phyloP scores from a whole-genome alignment of 306 rosid species.

The Rosa rugosa region DNA sequence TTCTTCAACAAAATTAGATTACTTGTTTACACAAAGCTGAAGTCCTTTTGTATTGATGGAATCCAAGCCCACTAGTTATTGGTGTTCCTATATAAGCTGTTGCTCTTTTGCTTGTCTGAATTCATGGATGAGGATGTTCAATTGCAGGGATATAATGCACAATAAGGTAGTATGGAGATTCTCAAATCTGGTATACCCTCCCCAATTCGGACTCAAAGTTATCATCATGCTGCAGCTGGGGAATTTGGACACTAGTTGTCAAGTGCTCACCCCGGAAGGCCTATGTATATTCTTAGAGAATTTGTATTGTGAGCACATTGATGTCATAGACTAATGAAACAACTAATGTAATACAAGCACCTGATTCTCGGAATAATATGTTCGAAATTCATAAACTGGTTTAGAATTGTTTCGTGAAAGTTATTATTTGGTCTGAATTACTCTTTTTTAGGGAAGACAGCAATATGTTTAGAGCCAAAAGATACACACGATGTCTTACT shows the following conservation, averaged over 20 bases:
- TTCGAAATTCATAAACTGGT: not conserved
- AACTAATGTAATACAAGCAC: constrained; percentile 13
- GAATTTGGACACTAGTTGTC: not conserved
- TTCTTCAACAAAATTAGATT: constrained; percentile 8
- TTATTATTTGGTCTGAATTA: not conserved
- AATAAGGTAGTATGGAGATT: constrained; percentile 7
- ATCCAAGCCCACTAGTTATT: not conserved
- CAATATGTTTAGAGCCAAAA: too few species aligned
- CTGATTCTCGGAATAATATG: not conserved
- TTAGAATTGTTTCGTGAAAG: not conserved
- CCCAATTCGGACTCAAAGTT: not conserved
- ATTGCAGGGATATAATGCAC: constrained; percentile 8
- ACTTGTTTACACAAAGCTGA: constrained; percentile 15
- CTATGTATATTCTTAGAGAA: constrained; percentile 11
- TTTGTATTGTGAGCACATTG: constrained; percentile 9
- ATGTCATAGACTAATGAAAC: constrained; percentile 1
- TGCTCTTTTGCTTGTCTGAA: constrained; percentile 1
- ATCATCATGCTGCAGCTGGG: not conserved
- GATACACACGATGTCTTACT: too few species aligned
- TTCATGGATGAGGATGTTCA: not conserved
- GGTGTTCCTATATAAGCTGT: not conserved
- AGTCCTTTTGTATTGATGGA: constrained; percentile 3
- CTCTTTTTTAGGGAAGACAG: too few species aligned
- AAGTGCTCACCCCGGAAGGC: constrained; percentile 14
- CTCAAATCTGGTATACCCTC: constrained; percentile 1